Conservation (phyloP, 2,329 filamentous ascomycete species). For the Epichloe bromicola region DNA sequence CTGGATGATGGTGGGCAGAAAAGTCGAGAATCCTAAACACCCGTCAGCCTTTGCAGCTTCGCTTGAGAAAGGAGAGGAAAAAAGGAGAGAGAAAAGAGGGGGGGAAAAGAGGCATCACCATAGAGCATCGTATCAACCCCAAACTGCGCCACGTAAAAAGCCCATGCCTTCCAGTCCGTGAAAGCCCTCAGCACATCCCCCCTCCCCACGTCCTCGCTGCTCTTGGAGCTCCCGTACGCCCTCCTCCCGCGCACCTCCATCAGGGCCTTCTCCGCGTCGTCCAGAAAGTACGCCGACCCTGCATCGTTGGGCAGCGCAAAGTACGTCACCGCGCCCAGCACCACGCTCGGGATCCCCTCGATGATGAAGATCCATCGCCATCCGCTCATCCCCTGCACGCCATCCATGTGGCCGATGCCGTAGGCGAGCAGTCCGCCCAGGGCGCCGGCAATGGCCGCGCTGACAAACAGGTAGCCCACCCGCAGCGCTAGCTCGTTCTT, state of each 20-base stretch:
- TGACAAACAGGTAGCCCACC: constrained; percentile 61
- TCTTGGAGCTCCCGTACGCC: constrained; percentile 35
- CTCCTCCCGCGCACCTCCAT: constrained; percentile 30
- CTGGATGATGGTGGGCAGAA: constrained; percentile 66
- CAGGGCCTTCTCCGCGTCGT: constrained; percentile 49
- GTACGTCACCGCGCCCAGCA: constrained; percentile 22
- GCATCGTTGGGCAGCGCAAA: constrained; percentile 24
- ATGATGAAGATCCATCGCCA: constrained; percentile 63
- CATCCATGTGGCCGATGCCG: constrained; percentile 61
- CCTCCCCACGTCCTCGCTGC: constrained; percentile 35
- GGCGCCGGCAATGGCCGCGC: constrained; percentile 57
- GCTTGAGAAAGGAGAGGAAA: background rate
- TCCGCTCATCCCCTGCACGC: constrained; percentile 46
- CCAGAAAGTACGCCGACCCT: constrained; percentile 47
- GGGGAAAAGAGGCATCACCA: no score
- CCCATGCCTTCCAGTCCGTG: constrained; percentile 64
- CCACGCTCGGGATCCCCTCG: constrained; percentile 30
- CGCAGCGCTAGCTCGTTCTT: constrained; percentile 59
- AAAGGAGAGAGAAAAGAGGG: no score
- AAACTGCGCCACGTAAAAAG: constrained; percentile 58
- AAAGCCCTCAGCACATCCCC: constrained; percentile 54
- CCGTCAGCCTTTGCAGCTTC: background rate
- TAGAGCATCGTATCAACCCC: constrained; percentile 67
- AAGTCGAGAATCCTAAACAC: constrained; percentile 53
- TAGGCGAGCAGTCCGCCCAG: constrained; percentile 62